Evolutionary conservation across 2,329 filamentous ascomycete genomes (phyloP), one percentile per base, ranked within the genome.

Genomic region (Trichoderma sp.): DNA sequence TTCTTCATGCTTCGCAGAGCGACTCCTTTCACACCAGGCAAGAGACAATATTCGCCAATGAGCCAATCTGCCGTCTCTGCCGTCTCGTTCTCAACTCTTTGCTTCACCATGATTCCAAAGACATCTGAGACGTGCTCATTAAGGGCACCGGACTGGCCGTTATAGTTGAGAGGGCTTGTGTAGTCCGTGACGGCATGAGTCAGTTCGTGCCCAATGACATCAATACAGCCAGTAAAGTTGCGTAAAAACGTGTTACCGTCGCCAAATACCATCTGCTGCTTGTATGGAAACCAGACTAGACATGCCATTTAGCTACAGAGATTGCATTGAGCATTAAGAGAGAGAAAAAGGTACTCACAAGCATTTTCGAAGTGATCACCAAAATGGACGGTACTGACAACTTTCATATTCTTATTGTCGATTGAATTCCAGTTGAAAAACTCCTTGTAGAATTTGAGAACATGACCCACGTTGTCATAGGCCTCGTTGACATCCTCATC

Each of bases 91-190:
- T 86, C 81, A 8, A 82, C 81, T 74, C 82, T 83, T 77, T 89
- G 87, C 80, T 89, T 87, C 73, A 86, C 79, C 85, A 89, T 88
- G 78, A 86, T 84, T 71, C 86, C 87, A 74, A 89, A 89, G 1
- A 85, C 84, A 74, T 89, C 87, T 0, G 87, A 85, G 32, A 89
- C 74, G 73, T 87, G 85, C 78, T 89, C 87, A 72, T 89, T 89
- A 39, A 89, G 80, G 12, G 87, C 87, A n/a, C 87, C 87, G 15
- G 84, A 79, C 76, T 89, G 84, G 39, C 81, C 83, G 15, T 78
- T 74, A 76, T 89, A 89, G 66, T 84, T 79, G 7, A 89, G 82
- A 1, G 83, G 82, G 14, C 82, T 83, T 3, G 84, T 86, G 76
- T 86, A 80, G 74, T 88, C 83, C 0, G 84, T 86, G 28, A 89